Base-by-base conservation (phyloP, 1,284 basidiomycete species). In the Boletellus deceptivus region DNA sequence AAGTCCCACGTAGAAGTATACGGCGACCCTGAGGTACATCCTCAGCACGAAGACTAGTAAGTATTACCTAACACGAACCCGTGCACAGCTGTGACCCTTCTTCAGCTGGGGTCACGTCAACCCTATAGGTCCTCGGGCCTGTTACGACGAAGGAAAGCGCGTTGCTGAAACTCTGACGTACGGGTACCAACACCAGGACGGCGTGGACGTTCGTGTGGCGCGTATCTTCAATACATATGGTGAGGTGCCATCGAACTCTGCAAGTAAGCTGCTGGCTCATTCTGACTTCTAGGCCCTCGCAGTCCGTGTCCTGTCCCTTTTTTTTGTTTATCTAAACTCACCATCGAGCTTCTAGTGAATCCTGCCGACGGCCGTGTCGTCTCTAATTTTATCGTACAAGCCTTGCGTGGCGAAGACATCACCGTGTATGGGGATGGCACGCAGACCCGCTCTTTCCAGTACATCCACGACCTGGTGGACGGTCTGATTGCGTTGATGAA, bases 61-160 rank as follows among this genome's bases (percentile, higher is more conserved):
- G 88, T 74, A 6, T 56, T 22, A 11, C 44, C 34, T 43, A 3
- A 46, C 41, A 22, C 57, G 16, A 40, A 52, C 20, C 27, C 29
- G 46, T 39, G 31, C 52, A 3, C n/a, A 41, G 14, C 49, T 46
- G 27, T 67, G 53, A 69, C 52, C 16, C 33, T 48, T 45, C 36
- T 45, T 41, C 10, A 92, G 90, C 73, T 97, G 94, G 94, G 94
- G 96, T 43, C 89, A 98, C 70, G 96, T 98, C 64, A 98, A 98
- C 76, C 93, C 93, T 41, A 97, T 95, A 59, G 95, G 96, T 25
- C 92, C 93, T 53, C 88, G 96, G 55, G 95, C 96, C 31, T 98
- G 96, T 72, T 99, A 99, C 69, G 96, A 99, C 65, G 96, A 99
- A 75, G 96, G 93, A 47, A 96, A 96, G 74, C 91, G 93, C 64